Evolutionary conservation across 2,329 filamentous ascomycete species (phyloP).

Genomic region (Talaromyces amestolkiae): DNA sequence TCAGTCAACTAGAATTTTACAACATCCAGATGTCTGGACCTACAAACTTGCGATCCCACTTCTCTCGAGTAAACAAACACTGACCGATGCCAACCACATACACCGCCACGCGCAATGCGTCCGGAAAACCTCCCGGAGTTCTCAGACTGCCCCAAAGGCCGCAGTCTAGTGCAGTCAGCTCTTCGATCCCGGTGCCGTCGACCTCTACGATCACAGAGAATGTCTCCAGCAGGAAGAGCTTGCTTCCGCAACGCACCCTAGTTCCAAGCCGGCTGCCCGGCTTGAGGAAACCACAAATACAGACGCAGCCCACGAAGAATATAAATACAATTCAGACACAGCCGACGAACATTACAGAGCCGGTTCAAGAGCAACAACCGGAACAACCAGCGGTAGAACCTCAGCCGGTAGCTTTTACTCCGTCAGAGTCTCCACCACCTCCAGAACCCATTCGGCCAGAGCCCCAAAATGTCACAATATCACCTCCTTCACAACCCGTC

Average conservation of each 20-base stretch:
- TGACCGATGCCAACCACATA: slow-evolving; percentile 20
- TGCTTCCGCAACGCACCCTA: slow-evolving; percentile 31
- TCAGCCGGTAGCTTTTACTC: background rate
- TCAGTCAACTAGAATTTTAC: background rate
- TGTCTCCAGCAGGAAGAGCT: slow-evolving; percentile 29
- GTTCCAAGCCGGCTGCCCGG: slow-evolving; percentile 22
- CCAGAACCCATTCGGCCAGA: background rate
- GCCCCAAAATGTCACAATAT: background rate
- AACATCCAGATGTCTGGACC: too few species aligned
- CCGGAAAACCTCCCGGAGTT: slow-evolving; percentile 19
- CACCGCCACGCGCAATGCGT: slow-evolving; percentile 19
- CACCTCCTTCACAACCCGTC: background rate
- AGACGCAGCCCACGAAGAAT: background rate
- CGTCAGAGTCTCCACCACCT: background rate
- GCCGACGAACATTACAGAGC: background rate
- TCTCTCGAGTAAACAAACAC: background rate
- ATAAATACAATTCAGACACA: background rate
- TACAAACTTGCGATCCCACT: background rate
- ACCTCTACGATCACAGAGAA: slow-evolving; percentile 19
- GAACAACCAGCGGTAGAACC: background rate
- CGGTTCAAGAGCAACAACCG: background rate
- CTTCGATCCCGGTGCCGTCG: slow-evolving; percentile 17
- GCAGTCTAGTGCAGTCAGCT: slow-evolving; percentile 20
- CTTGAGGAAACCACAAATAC: slow-evolving; percentile 22
- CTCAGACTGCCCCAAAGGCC: slow-evolving; percentile 17